A percentile compares a stretch with the other conserved stretches of the same genome.
phyloP scores from a whole-genome alignment of 768 basidiomycete genomes.

The Tulasnella sp. region DNA sequence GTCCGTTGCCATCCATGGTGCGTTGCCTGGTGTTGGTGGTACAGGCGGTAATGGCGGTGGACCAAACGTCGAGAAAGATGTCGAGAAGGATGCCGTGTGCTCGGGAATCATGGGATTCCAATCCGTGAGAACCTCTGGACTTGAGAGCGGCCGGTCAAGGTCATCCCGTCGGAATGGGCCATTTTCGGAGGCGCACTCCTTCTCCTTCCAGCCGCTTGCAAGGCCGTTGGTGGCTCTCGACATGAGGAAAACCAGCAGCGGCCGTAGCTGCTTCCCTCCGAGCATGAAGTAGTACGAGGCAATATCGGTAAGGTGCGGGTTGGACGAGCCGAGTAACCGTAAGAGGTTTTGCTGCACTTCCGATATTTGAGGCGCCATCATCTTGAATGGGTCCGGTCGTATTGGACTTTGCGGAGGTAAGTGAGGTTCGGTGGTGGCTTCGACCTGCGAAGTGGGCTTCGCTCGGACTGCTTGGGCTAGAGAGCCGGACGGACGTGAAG shows the following conservation, averaged over 20 bases:
- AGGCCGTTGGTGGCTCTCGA: constrained; percentile 89
- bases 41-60: constrained; percentile 34
- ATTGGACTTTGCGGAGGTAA: not conserved
- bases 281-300: constrained; percentile 89
- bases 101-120: constrained; percentile 85
- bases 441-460: not conserved
- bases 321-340: constrained; percentile 74
- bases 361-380: constrained; percentile 67
- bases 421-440: not conserved
- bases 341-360: constrained; percentile 65
- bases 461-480: not conserved
- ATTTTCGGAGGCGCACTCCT: constrained; percentile 49
- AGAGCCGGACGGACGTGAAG: not conserved
- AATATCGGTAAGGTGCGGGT: constrained; percentile 78
- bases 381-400: constrained; percentile 50
- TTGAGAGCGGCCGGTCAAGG: constrained; percentile 72
- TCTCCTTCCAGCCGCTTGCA: constrained; percentile 54
- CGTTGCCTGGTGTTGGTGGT: constrained; percentile 31
- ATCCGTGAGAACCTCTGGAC: constrained; percentile 78
- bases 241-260: constrained; percentile 82
- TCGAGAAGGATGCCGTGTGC: constrained; percentile 59
- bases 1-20: constrained; percentile 24
- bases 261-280: constrained; percentile 84
- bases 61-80: constrained; percentile 41
- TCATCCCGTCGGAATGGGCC: constrained; percentile 43